A percentile compares a stretch with the other conserved stretches of the same genome.
phyloP scores from a whole-genome alignment of 495 filamentous ascomycete species.

The Tuber borchii region DNA sequence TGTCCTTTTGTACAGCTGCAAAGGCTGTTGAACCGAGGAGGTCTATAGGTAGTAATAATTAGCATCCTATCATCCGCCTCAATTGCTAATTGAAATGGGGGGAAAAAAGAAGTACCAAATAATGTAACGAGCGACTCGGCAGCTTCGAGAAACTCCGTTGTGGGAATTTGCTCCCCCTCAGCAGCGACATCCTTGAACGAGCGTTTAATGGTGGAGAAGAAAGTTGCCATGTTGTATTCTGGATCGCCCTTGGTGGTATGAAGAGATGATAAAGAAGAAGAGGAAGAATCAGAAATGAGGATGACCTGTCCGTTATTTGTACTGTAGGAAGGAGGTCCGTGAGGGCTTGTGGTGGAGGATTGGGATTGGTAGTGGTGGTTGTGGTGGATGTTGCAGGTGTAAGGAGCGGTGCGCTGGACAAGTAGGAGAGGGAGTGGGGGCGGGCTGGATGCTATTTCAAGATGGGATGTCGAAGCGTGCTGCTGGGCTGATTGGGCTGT shows the following conservation, averaged over 20 bases:
- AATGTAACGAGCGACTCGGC: constrained; percentile 75
- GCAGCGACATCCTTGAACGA: constrained; percentile 78
- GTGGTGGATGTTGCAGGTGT: not conserved
- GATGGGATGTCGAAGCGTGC: not conserved
- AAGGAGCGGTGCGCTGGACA: not conserved
- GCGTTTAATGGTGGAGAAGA: constrained; percentile 72
- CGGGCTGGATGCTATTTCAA: not conserved
- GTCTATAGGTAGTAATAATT: constrained; percentile 49
- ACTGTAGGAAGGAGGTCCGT: not conserved
- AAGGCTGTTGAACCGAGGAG: constrained; percentile 76
- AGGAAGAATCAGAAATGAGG: not conserved
- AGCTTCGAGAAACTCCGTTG: constrained; percentile 85
- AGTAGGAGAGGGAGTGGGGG: not conserved
- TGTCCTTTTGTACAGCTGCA: constrained; percentile 78
- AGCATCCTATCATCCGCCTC: not conserved
- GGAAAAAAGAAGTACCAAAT: constrained; percentile 62
- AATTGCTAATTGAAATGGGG: not conserved
- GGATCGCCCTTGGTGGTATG: not conserved
- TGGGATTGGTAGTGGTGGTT: not conserved
- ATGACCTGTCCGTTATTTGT: not conserved
- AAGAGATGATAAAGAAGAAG: not conserved
- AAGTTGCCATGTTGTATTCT: constrained; percentile 49
- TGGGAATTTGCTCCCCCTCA: constrained; percentile 63
- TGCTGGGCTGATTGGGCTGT: not conserved
- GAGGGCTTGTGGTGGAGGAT: not conserved